Conservation (phyloP, 208 protist genomes). For the Novymonas esmeraldas region DNA sequence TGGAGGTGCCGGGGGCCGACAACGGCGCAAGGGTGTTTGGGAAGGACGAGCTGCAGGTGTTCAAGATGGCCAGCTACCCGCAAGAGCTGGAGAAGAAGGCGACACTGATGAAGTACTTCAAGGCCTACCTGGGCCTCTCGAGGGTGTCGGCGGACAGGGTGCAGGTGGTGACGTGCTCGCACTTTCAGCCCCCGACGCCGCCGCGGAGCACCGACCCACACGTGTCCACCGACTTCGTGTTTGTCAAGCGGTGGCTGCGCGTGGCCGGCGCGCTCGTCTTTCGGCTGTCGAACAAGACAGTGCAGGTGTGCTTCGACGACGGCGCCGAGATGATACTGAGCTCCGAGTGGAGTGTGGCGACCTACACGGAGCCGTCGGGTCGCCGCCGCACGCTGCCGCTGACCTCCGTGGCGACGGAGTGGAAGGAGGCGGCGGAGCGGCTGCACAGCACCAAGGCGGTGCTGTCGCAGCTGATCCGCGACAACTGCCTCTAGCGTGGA, state of each 20-base stretch:
- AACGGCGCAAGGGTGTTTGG: conserved; percentile 44
- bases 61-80: conserved; percentile 76
- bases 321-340: conserved; percentile 93
- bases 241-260: conserved; percentile 96
- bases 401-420: conserved; percentile 33
- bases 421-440: conserved; percentile 37
- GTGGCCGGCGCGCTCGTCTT: conserved; percentile 95
- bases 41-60: conserved; percentile 76
- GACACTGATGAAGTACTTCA: conserved; percentile 97
- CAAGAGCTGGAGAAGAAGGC: conserved; percentile 96
- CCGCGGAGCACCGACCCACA: conserved; percentile 52
- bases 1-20: conserved; percentile 43
- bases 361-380: conserved; percentile 66
- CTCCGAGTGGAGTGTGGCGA: conserved; percentile 87
- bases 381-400: conserved; percentile 50
- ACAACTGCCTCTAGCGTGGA: conserved; percentile 41
- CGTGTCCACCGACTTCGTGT: conserved; percentile 79
- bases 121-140: conserved; percentile 69
- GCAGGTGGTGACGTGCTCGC: conserved; percentile 67
- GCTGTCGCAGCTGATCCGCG: conserved; percentile 40
- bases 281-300: conserved; percentile 93
- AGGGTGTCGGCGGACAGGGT: conserved; percentile 49
- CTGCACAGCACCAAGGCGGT: conserved; percentile 43
- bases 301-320: conserved; percentile 97
- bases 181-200: conserved; percentile 33